Conservation (phyloP, 2,329 filamentous ascomycete genomes). For the Lasiodiplodia gonubiensis region DNA sequence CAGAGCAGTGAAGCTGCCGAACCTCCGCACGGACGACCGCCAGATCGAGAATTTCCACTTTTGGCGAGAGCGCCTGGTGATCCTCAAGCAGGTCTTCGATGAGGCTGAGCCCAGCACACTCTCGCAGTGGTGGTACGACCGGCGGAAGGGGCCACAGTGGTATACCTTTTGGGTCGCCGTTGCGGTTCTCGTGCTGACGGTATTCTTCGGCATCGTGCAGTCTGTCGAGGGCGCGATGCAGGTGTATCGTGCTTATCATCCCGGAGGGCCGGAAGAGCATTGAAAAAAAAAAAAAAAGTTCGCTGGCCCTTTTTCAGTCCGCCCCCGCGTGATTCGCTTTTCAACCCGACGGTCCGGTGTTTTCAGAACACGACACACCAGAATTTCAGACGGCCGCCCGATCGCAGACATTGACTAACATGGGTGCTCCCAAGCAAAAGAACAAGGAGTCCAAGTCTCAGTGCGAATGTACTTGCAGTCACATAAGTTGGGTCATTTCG, state of each 20-base stretch:
- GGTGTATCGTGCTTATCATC: constrained; percentile 36
- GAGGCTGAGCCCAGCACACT: constrained; percentile 45
- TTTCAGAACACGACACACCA: no score
- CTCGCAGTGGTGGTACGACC: constrained; percentile 52
- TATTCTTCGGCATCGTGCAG: constrained; percentile 51
- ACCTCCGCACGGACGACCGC: constrained; percentile 42
- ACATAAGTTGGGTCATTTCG: no score
- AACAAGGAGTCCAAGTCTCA: no score
- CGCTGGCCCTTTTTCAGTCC: no score
- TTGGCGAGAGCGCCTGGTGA: constrained; percentile 53
- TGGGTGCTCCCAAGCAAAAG: no score
- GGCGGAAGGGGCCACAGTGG: constrained; percentile 52
- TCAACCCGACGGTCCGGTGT: no score
- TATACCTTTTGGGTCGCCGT: constrained; percentile 56
- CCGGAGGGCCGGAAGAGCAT: background rate
- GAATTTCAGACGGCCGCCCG: no score
- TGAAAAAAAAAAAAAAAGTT: background rate
- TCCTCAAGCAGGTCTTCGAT: constrained; percentile 52
- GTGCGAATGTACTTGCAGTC: no score
- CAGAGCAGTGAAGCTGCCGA: constrained; percentile 37
- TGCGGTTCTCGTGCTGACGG: constrained; percentile 42
- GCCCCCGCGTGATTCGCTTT: no score
- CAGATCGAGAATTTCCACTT: constrained; percentile 43
- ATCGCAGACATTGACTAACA: no score
- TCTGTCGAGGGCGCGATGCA: constrained; percentile 51